Evolutionary conservation across 129 eudicot species (phyloP).

Genomic region (Silybum marianum): DNA sequence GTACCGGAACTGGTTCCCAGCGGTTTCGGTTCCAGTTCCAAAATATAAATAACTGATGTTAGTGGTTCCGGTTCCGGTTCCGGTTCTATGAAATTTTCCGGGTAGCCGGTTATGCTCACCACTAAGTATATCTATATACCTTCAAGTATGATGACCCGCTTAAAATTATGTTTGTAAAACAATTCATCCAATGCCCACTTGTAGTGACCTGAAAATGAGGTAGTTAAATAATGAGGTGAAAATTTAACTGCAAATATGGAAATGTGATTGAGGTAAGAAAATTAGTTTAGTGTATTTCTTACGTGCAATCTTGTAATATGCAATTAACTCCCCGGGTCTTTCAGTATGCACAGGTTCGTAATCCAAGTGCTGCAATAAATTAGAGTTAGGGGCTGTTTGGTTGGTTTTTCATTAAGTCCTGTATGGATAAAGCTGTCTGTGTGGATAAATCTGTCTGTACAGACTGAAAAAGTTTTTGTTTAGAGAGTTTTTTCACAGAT

Average conservation of each 20-base stretch:
- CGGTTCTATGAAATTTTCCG: too few species aligned
- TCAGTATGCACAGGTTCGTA: constrained; percentile 76
- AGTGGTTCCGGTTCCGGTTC: too few species aligned
- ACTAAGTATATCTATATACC: constrained; percentile 51
- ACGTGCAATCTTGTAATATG: constrained; percentile 98
- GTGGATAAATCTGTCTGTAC: too few species aligned
- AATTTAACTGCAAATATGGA: not conserved
- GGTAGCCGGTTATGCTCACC: too few species aligned
- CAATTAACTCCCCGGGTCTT: constrained; percentile 92
- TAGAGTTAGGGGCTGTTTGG: not conserved
- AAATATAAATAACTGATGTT: too few species aligned
- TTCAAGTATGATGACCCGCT: constrained; percentile 87
- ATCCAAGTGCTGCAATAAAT: constrained; percentile 75
- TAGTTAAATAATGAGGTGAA: constrained; percentile 6
- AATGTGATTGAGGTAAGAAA: not conserved
- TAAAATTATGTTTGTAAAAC: constrained; percentile 76
- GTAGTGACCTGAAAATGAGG: constrained; percentile 77
- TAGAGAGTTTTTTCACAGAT: too few species aligned
- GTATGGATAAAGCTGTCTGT: too few species aligned
- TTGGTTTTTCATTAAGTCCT: too few species aligned
- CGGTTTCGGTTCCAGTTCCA: too few species aligned
- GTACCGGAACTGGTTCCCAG: too few species aligned
- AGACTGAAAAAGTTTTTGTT: too few species aligned
- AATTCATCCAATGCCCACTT: constrained; percentile 95
- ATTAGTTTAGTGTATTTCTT: constrained; percentile 21